These are phyloP conservation scores for Mrakia gelida DNA, from an alignment of 768 basidiomycete species.

Conservation along the genomic window DNA sequence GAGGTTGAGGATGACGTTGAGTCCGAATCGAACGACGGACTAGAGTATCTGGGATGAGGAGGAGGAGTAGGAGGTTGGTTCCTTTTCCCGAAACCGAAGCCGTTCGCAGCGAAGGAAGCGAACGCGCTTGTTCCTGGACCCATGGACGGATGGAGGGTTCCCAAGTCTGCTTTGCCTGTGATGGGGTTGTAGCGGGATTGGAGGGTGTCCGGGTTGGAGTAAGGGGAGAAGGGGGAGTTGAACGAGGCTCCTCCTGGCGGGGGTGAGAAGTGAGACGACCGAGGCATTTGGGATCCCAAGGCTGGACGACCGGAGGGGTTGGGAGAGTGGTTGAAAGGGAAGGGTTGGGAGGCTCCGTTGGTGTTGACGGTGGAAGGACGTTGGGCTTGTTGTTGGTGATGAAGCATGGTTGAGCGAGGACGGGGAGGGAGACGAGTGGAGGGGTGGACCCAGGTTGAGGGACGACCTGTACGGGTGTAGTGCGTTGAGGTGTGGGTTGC, in stretches of 20 bases:
- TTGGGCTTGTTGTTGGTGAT: not conserved
- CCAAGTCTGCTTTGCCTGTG: not conserved
- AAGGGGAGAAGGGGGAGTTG: not conserved
- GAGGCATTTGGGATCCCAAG: not conserved
- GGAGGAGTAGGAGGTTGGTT: too few species aligned
- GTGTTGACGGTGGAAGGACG: not conserved
- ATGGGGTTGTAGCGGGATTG: slow-evolving; percentile 4
- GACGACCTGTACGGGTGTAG: slow-evolving; percentile 23
- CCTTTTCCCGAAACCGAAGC: not conserved
- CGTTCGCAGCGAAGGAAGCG: not conserved
- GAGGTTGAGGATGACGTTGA: not conserved
- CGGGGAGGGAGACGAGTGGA: slow-evolving; percentile 28
- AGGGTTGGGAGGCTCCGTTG: not conserved
- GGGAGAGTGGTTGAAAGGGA: not conserved
- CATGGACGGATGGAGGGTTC: not conserved
- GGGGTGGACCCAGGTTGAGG: slow-evolving; percentile 30
- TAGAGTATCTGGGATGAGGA: too few species aligned
- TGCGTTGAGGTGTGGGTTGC: not conserved
- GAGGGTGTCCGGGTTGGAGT: slow-evolving; percentile 1
- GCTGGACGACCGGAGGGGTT: not conserved
- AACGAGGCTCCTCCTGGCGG: not conserved
- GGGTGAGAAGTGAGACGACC: not conserved
- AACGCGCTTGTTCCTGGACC: not conserved
- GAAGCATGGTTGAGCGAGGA: not conserved
- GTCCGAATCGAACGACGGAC: not conserved